Evolutionary conservation across 2,329 filamentous ascomycete species (phyloP).

Genomic region (Cladophialophora bantiana): DNA sequence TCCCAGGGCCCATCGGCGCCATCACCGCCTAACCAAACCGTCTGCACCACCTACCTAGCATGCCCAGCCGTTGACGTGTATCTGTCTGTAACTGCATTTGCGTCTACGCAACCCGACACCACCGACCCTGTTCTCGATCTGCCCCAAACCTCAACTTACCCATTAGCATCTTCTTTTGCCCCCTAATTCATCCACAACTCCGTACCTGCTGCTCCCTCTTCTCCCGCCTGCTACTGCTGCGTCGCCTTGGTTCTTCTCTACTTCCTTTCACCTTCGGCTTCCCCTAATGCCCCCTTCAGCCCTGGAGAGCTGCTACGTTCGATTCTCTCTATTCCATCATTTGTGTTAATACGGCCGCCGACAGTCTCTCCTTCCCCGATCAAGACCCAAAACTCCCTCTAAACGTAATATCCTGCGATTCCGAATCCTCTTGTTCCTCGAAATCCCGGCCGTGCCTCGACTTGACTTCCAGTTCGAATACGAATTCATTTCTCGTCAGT

Average conservation of each 20-base stretch:
- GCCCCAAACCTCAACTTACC: slow-evolving; percentile 19
- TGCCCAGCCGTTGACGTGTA: slow-evolving; percentile 21
- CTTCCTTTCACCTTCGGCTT: slow-evolving; percentile 20
- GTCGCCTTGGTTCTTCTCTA: slow-evolving; percentile 25
- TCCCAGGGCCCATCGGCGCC: not conserved
- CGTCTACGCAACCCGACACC: slow-evolving; percentile 4
- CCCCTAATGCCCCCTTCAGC: slow-evolving; percentile 35
- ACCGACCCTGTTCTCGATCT: slow-evolving; percentile 1
- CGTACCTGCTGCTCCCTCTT: not conserved
- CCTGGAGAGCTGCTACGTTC: slow-evolving; percentile 37
- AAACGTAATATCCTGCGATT: slow-evolving; percentile 32
- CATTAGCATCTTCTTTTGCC: slow-evolving; percentile 19
- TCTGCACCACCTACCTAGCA: not conserved
- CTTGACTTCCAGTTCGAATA: not conserved
- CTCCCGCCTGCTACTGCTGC: slow-evolving; percentile 6
- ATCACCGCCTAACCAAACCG: not conserved
- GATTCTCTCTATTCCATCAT: slow-evolving; percentile 31
- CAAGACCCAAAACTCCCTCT: slow-evolving; percentile 13
- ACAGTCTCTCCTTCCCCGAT: slow-evolving; percentile 20
- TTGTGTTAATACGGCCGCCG: slow-evolving; percentile 34
- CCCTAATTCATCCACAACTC: slow-evolving; percentile 28
- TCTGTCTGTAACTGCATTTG: slow-evolving; percentile 8
- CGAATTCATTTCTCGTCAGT: not conserved
- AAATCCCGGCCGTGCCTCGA: not conserved
- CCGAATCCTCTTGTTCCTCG: slow-evolving; percentile 16